phyloP scores from a whole-genome alignment of 768 basidiomycete genomes.

The Epithele typhae region DNA sequence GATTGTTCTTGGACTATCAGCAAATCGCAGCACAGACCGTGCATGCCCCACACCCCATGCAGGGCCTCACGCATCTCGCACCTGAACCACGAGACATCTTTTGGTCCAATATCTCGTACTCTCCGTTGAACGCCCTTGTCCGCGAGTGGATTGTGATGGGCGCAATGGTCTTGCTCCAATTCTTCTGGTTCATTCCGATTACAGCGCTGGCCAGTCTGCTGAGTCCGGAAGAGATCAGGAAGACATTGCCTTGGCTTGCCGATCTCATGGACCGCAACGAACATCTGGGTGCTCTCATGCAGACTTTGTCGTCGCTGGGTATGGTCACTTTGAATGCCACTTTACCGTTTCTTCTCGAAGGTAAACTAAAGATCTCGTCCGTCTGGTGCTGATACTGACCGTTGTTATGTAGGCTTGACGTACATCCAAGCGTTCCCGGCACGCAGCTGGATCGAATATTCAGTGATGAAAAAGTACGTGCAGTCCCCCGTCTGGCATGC shows the following conservation, averaged over 20 bases:
- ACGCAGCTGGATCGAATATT: conserved; percentile 91
- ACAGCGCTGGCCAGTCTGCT: conserved; percentile 81
- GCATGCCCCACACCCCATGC: conserved; percentile 63
- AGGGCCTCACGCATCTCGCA: conserved; percentile 67
- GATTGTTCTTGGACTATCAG: conserved; percentile 26
- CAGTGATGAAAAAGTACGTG: conserved; percentile 82
- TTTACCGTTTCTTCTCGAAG: conserved; percentile 86
- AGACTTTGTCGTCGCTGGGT: conserved; percentile 88
- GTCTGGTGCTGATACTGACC: conserved; percentile 2
- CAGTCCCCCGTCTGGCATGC: neutral
- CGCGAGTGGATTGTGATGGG: conserved; percentile 70
- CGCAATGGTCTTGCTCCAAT: conserved; percentile 69
- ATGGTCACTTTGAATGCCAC: conserved; percentile 88
- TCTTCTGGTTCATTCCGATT: conserved; percentile 93
- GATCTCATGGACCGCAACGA: conserved; percentile 78
- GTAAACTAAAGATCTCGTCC: conserved; percentile 34
- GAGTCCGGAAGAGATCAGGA: conserved; percentile 92
- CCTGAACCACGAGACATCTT: conserved; percentile 96
- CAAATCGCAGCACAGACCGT: conserved; percentile 89
- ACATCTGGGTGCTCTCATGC: conserved; percentile 80
- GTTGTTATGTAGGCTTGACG: conserved; percentile 48
- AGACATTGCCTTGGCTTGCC: conserved; percentile 83
- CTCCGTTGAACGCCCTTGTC: conserved; percentile 49
- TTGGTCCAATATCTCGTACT: conserved; percentile 84
- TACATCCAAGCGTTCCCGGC: conserved; percentile 91